These are phyloP conservation scores for Trichoderma sp. DNA, from an alignment of 2,329 filamentous ascomycete species.

Conservation along the genomic window DNA sequence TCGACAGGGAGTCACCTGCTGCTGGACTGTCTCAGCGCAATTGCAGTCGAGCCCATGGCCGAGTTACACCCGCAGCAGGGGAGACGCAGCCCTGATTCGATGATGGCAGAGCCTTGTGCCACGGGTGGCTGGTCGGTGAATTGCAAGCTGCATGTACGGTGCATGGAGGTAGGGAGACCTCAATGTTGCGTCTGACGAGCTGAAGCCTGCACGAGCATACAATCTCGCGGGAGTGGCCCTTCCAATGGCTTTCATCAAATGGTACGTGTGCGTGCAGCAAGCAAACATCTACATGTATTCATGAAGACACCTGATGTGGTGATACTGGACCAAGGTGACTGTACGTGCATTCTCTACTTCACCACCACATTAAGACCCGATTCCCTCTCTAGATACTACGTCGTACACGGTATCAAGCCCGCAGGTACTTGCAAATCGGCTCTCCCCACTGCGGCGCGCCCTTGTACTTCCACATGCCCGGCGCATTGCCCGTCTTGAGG, in stretches of 20 bases:
- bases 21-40: too few relatives aligned
- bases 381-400: neutral
- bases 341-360: neutral
- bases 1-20: too few relatives aligned
- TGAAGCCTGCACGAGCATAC: too few relatives aligned
- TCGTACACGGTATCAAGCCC: slow-evolving; percentile 33
- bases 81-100: too few relatives aligned
- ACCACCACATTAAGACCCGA: neutral
- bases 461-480: slow-evolving; percentile 58
- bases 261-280: too few relatives aligned
- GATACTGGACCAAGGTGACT: too few relatives aligned
- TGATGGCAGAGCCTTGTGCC: neutral
- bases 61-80: neutral
- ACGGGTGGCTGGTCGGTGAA: slow-evolving; percentile 19
- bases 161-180: neutral
- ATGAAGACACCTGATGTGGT: too few relatives aligned
- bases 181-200: too few relatives aligned
- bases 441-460: slow-evolving; percentile 52
- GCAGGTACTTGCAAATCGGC: slow-evolving; percentile 50
- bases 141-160: neutral
- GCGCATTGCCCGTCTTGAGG: slow-evolving; percentile 52
- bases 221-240: too few relatives aligned
- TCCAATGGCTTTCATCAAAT: too few relatives aligned
- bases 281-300: too few relatives aligned
- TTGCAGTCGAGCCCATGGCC: too few relatives aligned